Evolutionary conservation across 768 basidiomycete genomes (phyloP).

Genomic region (Tylopilus plumbeoviolaceoides): DNA sequence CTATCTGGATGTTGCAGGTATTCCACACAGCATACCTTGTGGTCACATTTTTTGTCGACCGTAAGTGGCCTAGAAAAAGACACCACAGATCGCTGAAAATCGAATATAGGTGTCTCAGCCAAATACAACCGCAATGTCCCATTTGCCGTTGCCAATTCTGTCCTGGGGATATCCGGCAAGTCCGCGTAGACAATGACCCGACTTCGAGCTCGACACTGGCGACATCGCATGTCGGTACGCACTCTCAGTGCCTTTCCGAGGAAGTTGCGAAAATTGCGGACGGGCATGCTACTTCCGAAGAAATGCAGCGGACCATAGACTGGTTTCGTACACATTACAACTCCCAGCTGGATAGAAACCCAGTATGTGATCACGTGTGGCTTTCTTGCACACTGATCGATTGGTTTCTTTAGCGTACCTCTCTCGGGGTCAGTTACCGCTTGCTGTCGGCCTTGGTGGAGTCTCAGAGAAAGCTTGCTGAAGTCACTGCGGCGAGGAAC

Average conservation of each 20-base stretch:
- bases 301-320: slow-evolving; percentile 3
- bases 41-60: slow-evolving; percentile 14
- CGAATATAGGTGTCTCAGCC: slow-evolving; percentile 6
- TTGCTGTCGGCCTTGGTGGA: background rate
- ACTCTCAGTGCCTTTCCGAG: background rate
- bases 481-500: no score
- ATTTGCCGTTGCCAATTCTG: slow-evolving; percentile 9
- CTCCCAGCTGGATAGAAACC: no score
- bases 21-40: slow-evolving; percentile 7
- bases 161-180: background rate
- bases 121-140: slow-evolving; percentile 7
- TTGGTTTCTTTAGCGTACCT: background rate
- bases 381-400: background rate
- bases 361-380: slow-evolving; percentile 1
- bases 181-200: background rate
- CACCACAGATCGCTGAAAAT: background rate
- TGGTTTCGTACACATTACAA: background rate
- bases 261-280: background rate
- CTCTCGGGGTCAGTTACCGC: background rate
- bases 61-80: slow-evolving; percentile 7
- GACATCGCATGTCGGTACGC: background rate
- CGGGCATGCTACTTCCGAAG: background rate
- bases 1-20: background rate
- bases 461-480: background rate
- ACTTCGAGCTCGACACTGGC: background rate